Percentiles rank a stretch among this genome's conserved stretches.
These are phyloP conservation scores for Barnettozyma populi DNA, from an alignment of 805 yeast species.

Conservation along the genomic window DNA sequence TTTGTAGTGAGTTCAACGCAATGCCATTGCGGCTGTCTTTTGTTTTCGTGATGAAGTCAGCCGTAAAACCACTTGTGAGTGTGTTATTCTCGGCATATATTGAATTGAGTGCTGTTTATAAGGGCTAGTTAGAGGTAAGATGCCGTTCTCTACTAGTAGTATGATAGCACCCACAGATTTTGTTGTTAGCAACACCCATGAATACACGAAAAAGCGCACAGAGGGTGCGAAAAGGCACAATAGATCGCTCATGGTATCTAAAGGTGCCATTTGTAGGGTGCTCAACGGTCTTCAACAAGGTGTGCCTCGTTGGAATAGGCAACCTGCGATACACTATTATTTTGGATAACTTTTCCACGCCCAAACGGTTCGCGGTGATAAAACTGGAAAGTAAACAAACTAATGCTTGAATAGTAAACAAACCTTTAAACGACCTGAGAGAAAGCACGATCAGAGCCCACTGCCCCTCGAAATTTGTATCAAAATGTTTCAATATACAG, in stretches of 20 bases:
- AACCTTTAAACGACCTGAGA: neutral
- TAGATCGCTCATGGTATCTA: no score
- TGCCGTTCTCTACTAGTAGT: conserved; percentile 17
- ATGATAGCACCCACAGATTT: conserved; percentile 16
- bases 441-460: neutral
- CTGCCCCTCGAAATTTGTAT: no score
- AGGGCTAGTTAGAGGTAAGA: conserved; percentile 20
- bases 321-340: no score
- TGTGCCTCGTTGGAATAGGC: no score
- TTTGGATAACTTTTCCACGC: no score
- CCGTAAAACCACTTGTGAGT: conserved; percentile 2
- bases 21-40: neutral
- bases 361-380: neutral
- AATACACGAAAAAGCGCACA: neutral
- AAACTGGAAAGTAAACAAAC: conserved; percentile 9
- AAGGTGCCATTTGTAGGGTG: no score
- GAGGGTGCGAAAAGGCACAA: neutral
- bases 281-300: no score
- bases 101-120: conserved; percentile 9
- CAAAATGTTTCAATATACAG: conserved; percentile 17
- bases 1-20: neutral
- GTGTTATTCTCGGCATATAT: conserved; percentile 3
- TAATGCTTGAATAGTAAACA: neutral
- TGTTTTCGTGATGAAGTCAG: neutral
- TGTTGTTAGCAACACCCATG: neutral